A percentile compares a stretch with the other conserved stretches of the same genome.
These are phyloP conservation scores for Bryoerythrophyllum caledonicum DNA, from an alignment of 225 moss, liverwort and hornwort genomes.

Conservation along the genomic window DNA sequence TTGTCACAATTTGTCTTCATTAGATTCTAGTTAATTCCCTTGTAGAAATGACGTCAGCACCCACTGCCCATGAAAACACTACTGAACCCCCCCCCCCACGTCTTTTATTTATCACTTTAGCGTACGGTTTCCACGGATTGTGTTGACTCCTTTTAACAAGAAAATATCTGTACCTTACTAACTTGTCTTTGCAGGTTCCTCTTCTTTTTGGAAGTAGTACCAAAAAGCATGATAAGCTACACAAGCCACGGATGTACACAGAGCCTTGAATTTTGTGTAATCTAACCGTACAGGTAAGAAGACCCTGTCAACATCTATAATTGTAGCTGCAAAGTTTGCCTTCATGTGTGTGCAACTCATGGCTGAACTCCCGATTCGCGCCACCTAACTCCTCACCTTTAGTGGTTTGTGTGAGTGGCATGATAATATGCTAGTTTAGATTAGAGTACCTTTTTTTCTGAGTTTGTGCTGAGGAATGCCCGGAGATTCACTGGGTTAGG, in stretches of 20 bases:
- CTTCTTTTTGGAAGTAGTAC: neutral
- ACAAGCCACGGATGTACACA: no score
- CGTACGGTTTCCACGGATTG: slow-evolving; percentile 15
- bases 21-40: neutral
- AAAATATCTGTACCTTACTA: slow-evolving; percentile 1
- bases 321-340: no score
- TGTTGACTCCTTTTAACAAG: neutral
- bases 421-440: neutral
- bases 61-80: neutral
- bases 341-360: no score
- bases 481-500: neutral
- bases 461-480: neutral
- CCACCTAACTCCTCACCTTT: neutral
- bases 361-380: no score
- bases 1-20: neutral
- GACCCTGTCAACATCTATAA: no score
- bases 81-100: neutral
- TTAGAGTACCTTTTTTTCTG: neutral
- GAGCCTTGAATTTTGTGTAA: no score
- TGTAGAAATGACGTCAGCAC: neutral
- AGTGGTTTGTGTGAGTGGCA: neutral
- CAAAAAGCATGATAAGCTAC: no score
- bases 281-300: no score
- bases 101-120: slow-evolving; percentile 19
- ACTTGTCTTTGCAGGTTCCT: neutral